Evolutionary conservation across 139 green algal species (phyloP), one percentile per base, ranked within the genome.

Genomic region (Closterium sp.): DNA sequence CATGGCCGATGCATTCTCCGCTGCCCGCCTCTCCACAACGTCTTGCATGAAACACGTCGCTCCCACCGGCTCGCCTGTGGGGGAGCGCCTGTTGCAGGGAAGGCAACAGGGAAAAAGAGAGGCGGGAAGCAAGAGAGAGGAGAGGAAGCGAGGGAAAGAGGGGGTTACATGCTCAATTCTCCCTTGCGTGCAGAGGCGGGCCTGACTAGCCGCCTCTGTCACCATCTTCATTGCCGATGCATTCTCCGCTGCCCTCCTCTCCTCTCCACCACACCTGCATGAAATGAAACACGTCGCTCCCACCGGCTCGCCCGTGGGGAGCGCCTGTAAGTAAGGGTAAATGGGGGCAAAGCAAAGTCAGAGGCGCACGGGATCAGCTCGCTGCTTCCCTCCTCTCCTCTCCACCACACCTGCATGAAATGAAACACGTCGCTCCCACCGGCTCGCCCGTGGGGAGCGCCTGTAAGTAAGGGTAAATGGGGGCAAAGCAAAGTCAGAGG

Each of bases 21-120:
- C 62, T 79, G 62, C 62, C 62, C 62, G 45, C 50, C 50, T 73
- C 50, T 92, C 90, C 90, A 90, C 62, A 73, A 92, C 90, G 5
- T 92, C 90, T 21, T 92, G 90, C 90, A 92, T 92, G 90, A 92
- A 92, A 13, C 90, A 92, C 32, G 90, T 92, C 24, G 90, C 90
- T 31, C 90, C 90, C 31, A 89, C 27, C 9, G 90, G 42, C 70
- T 92, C 90, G 0, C 90, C 90, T 5, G 91, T 38, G 7, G 31
- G 31, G 62, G 62, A 79, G 17, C 62, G 62, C 62, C 62, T 79
- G 45, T 70, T 70, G 11, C 5, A 4, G 42, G 42, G 42, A 13
- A 7, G 42, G 7, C 5, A 13, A 62, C 7, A 7, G 42, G 42
- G n/a, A n/a, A n/a, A n/a, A n/a, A 62, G 42, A 62, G 42, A 62